A percentile compares a stretch with the other conserved stretches of the same genome.
phyloP scores from a whole-genome alignment of 495 filamentous ascomycete species.

The Neurospora pannonica region DNA sequence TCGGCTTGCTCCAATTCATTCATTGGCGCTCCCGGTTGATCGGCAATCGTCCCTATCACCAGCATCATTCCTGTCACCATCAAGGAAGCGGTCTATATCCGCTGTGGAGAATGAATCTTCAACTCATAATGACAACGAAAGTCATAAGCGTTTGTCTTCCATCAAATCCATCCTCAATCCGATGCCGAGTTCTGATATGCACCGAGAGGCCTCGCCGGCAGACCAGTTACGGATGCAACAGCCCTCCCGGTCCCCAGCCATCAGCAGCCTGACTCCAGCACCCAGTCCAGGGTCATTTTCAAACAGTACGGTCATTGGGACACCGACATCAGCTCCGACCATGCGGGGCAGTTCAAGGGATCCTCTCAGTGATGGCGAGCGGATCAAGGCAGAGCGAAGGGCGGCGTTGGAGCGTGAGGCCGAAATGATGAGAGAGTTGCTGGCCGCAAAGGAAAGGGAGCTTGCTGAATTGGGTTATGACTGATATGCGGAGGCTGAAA shows the following conservation, averaged over 20 bases:
- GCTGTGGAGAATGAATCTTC: slow-evolving; percentile 37
- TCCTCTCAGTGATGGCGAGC: slow-evolving; percentile 42
- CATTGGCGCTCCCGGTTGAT: slow-evolving; percentile 29
- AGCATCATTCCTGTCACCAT: slow-evolving; percentile 41
- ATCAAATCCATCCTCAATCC: slow-evolving; percentile 76
- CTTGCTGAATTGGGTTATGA: slow-evolving; percentile 53
- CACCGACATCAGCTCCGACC: slow-evolving; percentile 19
- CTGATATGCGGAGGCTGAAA: slow-evolving; percentile 1
- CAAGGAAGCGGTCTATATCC: slow-evolving; percentile 60
- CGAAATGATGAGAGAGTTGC: slow-evolving; percentile 63
- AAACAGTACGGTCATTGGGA: slow-evolving; percentile 10
- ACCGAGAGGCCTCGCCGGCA: slow-evolving; percentile 8
- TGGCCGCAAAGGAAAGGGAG: slow-evolving; percentile 70
- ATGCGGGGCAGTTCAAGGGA: slow-evolving; percentile 26
- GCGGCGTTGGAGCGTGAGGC: slow-evolving; percentile 63
- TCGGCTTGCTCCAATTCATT: slow-evolving; percentile 43
- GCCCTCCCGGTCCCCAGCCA: slow-evolving; percentile 24
- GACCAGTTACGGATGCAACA: slow-evolving; percentile 17
- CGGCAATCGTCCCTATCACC: slow-evolving; percentile 43
- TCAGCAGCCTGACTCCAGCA: slow-evolving; percentile 18
- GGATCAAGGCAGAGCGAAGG: slow-evolving; percentile 50
- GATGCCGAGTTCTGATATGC: slow-evolving; percentile 11
- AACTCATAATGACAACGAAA: slow-evolving; percentile 18
- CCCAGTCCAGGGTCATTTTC: slow-evolving; percentile 29
- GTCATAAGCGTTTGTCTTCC: slow-evolving; percentile 56